Base-by-base conservation (phyloP, 192 early-diverging fungal genomes). In the Mortierella alpina region DNA sequence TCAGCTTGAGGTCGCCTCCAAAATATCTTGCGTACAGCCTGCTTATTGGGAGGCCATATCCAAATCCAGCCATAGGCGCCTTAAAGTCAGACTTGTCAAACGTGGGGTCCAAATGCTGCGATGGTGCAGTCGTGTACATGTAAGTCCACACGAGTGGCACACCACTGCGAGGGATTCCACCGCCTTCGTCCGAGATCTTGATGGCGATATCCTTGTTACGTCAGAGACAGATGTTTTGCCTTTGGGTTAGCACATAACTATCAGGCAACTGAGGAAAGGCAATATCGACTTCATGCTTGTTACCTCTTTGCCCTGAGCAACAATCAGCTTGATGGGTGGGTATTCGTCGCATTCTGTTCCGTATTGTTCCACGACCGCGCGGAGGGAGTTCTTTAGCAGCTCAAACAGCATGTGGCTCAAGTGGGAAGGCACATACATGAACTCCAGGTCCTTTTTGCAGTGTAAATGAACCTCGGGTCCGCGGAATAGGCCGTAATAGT, bases 331-430 rank as follows among this genome's bases (percentile, higher is more conserved):
- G 80, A 99, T 96, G n/a, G 94, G 90, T 49, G 97, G 97, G 83
- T 93, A 99, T 49, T 90, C 87, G 39, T 96, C 95, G 20, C 82
- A 84, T 59, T 96, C 95, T 61, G 89, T 86, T 42, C 95, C 96
- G 82, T 92, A 93, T 61, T 90, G 86, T 85, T 99, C 97, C 42
- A 99, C 95, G 7, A 96, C 92, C 13, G 97, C 97, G 44, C 97
- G 92, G 65, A 99, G 87, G 31, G 93, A 95, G 86, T 99, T 99
- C 84, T 99, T 99, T 59, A 99, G 85, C 53, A 99, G 86, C 89
- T 99, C 97, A 86, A 99, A 99, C 18, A 98, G 68, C 95, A 97
- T 97, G 82, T 99, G 97, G 82, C 95, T 96, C 83, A 99, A 85
- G 78, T 99, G 97, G 17, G 91, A 92, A 7, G 96, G 96, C 45